Evolutionary conservation across 805 yeast genomes (phyloP).

Genomic region (Lipomyces spencermartinsiae): DNA sequence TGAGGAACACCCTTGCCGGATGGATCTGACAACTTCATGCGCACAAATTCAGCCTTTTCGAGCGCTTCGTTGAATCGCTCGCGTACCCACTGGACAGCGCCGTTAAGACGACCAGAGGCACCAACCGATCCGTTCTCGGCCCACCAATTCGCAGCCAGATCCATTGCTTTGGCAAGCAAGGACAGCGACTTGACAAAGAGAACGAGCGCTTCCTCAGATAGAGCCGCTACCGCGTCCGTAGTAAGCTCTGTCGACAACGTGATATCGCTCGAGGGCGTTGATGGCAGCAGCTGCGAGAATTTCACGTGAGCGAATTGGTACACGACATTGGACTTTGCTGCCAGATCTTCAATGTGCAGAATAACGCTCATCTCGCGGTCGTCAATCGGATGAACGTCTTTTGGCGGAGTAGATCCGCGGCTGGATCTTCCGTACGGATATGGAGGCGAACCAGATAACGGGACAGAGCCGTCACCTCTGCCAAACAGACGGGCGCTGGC

Average conservation of each 20-base stretch:
- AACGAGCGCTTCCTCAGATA: slow-evolving; percentile 86
- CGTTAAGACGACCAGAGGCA: slow-evolving; percentile 46
- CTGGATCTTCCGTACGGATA: slow-evolving; percentile 2
- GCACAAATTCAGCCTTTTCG: slow-evolving; percentile 84
- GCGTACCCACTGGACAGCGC: slow-evolving; percentile 88
- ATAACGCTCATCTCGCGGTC: slow-evolving; percentile 30
- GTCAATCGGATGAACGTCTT: slow-evolving; percentile 21
- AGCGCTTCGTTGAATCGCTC: slow-evolving; percentile 86
- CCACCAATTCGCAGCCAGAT: slow-evolving; percentile 92
- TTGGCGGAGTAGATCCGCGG: slow-evolving; percentile 23
- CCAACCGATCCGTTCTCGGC: slow-evolving; percentile 49
- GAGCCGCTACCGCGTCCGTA: slow-evolving; percentile 48
- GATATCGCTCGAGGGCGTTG: slow-evolving; percentile 50
- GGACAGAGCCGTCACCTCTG: slow-evolving; percentile 24
- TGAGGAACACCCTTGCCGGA: slow-evolving; percentile 17
- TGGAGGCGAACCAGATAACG: slow-evolving; percentile 7
- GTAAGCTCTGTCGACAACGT: slow-evolving; percentile 41
- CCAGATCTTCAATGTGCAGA: slow-evolving; percentile 49
- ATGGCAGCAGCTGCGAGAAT: slow-evolving; percentile 80
- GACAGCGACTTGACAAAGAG: slow-evolving; percentile 85
- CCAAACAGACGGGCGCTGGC: slow-evolving; percentile 91
- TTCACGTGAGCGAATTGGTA: slow-evolving; percentile 90
- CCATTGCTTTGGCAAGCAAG: slow-evolving; percentile 84
- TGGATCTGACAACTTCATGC: slow-evolving; percentile 42
- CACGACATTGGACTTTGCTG: slow-evolving; percentile 91